Evolutionary conservation across 2,329 filamentous ascomycete genomes (phyloP), one percentile per base, ranked within the genome.

Genomic region (Pseudocercospora macadamiae): DNA sequence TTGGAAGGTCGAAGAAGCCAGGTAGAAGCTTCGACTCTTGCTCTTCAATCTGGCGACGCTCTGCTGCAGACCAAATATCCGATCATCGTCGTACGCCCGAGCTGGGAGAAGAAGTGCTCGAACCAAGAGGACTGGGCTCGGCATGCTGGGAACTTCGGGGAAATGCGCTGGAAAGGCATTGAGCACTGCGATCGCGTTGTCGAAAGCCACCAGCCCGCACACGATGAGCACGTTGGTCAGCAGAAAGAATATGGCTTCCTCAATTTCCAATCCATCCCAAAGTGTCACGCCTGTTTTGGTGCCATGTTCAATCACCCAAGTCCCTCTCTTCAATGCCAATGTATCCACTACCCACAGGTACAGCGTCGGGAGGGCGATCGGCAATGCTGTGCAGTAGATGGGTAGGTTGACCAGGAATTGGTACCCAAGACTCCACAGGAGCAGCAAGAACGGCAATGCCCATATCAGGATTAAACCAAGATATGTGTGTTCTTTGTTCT

Each of bases 281-380:
- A 91, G 64, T 48, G 85, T 79, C 36, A 83, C 68, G 0, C 82
- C 85, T 9, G 89, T 79, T 67, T 91, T 91, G 0, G 88, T 91
- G 0, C 83, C 85, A 3, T 79, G 76, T 60, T 84, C 83, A 51
- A 91, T 91, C 1, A 85, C 81, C 89, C 89, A 91, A 0, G 88
- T 90, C 6, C 89, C 89, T 34, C 86, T 77, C 37, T 81, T 81
- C 51, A 91, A 70, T 0, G 88, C 87, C 25, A 89, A 68, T 3
- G 87, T 89, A 63, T 92, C 89, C 9, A 91, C 86, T 1, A 87
- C 68, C 87, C 89, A 91, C 1, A 91, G 79, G 64, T 90, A 91
- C 0, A 88, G 1, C 0, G 89, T 91, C 0, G 89, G 86, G 1
- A 88, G 52, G 0, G 78, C 64, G 23, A 91, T 86, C 0, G 88